Evolutionary conservation across 2,329 filamentous ascomycete genomes (phyloP).

Genomic region (Phialemonium atrogriseum): DNA sequence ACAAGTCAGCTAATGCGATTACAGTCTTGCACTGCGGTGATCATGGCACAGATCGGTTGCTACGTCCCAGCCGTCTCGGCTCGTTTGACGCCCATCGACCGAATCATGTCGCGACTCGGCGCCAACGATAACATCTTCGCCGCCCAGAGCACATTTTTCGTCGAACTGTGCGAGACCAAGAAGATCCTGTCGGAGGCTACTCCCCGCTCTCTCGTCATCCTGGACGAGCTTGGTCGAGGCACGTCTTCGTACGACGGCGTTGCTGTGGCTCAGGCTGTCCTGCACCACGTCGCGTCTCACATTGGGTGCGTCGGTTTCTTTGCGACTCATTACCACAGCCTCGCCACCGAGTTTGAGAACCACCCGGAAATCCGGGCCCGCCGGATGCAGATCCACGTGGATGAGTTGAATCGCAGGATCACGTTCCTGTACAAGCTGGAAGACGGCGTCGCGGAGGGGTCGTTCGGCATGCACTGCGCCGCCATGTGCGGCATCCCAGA

Average conservation of each 20-base stretch:
- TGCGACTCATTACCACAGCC: conserved; percentile 92
- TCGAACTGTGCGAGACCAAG: conserved; percentile 94
- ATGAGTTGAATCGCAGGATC: conserved; percentile 75
- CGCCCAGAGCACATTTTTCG: conserved; percentile 95
- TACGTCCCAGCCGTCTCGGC: conserved; percentile 80
- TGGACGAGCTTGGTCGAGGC: conserved; percentile 91
- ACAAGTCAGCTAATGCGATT: conserved; percentile 11
- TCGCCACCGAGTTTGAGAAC: conserved; percentile 80
- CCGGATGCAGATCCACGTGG: conserved; percentile 92
- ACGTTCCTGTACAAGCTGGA: conserved; percentile 95
- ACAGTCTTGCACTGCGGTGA: conserved; percentile 87
- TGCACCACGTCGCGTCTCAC: conserved; percentile 92
- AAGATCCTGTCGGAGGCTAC: conserved; percentile 95
- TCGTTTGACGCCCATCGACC: conserved; percentile 80
- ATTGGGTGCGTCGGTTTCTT: conserved; percentile 95
- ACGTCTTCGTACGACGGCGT: conserved; percentile 95
- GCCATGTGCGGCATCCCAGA: conserved; percentile 92
- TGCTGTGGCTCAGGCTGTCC: conserved; percentile 88
- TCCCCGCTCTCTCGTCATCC: conserved; percentile 86
- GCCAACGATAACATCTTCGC: conserved; percentile 99
- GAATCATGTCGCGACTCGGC: conserved; percentile 96
- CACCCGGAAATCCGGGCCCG: conserved; percentile 83
- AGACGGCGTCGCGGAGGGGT: conserved; percentile 87
- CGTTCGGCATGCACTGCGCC: conserved; percentile 98
- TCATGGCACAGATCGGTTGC: conserved; percentile 95